Evolutionary conservation across 169 alveolate genomes (phyloP), one percentile per base, ranked within the genome.

Genomic region (Cryptosporidium sp.): DNA sequence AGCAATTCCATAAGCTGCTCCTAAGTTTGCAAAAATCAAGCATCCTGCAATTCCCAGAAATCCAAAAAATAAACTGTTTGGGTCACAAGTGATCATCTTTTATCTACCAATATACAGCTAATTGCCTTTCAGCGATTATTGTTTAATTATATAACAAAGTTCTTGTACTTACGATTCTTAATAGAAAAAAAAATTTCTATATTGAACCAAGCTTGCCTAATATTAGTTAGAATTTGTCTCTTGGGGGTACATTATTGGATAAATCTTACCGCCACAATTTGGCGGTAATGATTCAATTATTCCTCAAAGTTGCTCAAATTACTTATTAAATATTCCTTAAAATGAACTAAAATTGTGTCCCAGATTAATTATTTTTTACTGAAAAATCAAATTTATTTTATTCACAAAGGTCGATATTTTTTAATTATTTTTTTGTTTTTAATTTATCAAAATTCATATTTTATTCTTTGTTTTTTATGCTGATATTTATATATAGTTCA

Each of bases 1-100:
- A 26, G 99, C 99, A 42, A 99, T 97, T 39, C 97, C 94, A 94
- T 98, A 99, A 75, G 99, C 99, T 21, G 99, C 99, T 56, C 99
- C 99, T 91, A 99, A 95, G 91, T 98, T 98, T 93, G 96, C 69
- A 71, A 87, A 92, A n/a, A 60, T 56, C 60, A 86, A 39, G 10
- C 60, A 44, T 42, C 69, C 67, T 56, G 99, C 99, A 58, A 98
- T 97, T 69, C 99, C 99, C 98, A 98, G 97, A 91, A 96, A 97
- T 84, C 99, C 99, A 94, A 97, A 98, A 94, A 98, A 98, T 84
- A 94, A 92, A 69, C 98, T 95, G 94, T 94, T 96, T 23, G 98
- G 98, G 91, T 96, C 98, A 92, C 98, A 96, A 62, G 91, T 80
- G 4, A 80, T 80, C 89, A 80, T 80, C 86, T 60, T 56, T 56